phyloP scores from a whole-genome alignment of 1,284 basidiomycete species.

The Apiotrichum sp. region DNA sequence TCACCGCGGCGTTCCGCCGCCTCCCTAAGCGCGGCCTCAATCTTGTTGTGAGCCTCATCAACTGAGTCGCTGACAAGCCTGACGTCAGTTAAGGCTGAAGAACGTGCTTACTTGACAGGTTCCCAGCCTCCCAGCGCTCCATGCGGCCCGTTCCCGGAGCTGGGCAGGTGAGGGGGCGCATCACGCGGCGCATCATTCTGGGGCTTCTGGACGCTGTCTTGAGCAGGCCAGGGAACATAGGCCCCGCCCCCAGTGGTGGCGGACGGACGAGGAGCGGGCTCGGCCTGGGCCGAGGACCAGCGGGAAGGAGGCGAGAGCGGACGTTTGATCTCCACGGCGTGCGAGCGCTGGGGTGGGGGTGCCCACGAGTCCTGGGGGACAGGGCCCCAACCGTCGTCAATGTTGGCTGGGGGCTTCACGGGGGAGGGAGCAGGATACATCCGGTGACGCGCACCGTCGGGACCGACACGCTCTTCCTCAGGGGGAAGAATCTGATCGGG shows the following conservation, averaged over 20 bases:
- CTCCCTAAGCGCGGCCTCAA: conserved; percentile 1
- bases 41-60: neutral
- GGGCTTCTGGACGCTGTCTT: neutral
- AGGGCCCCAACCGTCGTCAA: conserved; percentile 26
- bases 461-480: conserved; percentile 18
- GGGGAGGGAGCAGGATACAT: conserved; percentile 31
- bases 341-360: too few species aligned
- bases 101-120: neutral
- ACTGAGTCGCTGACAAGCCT: neutral
- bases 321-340: too few species aligned
- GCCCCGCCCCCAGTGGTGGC: neutral
- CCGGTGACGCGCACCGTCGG: conserved; percentile 20
- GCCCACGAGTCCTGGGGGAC: too few species aligned
- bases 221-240: neutral
- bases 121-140: neutral
- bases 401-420: conserved; percentile 19
- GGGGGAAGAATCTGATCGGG: conserved; percentile 17
- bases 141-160: too few species aligned
- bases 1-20: neutral
- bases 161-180: conserved; percentile 1
- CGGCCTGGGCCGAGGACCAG: too few species aligned
- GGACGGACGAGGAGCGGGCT: neutral
- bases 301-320: too few species aligned
- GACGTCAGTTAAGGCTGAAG: neutral
- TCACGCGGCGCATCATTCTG: neutral